Base-by-base conservation (phyloP, 345 rosid genomes). In the Brassica incana region DNA sequence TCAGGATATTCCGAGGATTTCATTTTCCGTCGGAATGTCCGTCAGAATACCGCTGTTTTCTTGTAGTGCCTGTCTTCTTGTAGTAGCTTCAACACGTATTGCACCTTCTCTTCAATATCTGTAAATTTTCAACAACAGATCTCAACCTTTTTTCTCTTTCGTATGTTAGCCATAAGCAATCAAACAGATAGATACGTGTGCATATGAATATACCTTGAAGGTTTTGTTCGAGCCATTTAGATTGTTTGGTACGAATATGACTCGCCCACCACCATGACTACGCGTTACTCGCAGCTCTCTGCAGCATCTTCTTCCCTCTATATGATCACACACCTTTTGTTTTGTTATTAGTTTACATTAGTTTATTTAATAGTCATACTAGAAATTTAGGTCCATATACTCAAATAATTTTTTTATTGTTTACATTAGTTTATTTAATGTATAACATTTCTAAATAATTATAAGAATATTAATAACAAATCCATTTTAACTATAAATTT, bases 201-300 rank as follows among this genome's bases (percentile, higher is more conserved):
- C 2, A 50, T 15, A 6, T 40, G 12, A 40, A 8, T 52, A 15
- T 52, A 95, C 99, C 99, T 87, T 87, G 94, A 78, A 95, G 99
- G 85, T 90, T 93, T 82, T 93, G 99, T 69, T 95, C 98, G 80
- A 95, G 85, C 99, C 99, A 93, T 93, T 91, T 93, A 9, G 99
- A 93, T 82, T 95, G 99, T 84, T 95, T 95, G 32, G 99, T 95
- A 66, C 99, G 88, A 75, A 95, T 88, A 79, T 95, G 99, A 77
- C 99, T 93, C 2, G 97, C 99, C 98, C 98, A 91, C 99, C 99
- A 95, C 99, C 99, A 93, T 66, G 98, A 95, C 84, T 95, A 95
- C 0, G 99, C 99, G 87, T 93, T 93, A 87, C 93, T 90, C 69
- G 97, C 99, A 82, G 99, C 99, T 84, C 99, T 88, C 81, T 93